Conservation (phyloP, 1,139 yeast species). For the Nakaseomyces delphensis region DNA sequence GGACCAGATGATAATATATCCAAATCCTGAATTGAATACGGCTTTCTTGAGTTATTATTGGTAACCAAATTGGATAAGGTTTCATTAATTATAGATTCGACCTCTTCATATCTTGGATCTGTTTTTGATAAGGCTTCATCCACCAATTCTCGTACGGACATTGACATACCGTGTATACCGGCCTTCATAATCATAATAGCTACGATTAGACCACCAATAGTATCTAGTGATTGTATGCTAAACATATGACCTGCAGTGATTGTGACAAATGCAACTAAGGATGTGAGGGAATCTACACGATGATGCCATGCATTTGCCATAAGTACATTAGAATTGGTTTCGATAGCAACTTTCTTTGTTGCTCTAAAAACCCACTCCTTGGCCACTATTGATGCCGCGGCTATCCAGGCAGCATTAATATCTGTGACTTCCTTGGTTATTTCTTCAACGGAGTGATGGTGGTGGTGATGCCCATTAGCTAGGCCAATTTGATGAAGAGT, state of each 20-base stretch:
- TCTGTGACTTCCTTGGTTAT: slow-evolving; percentile 47
- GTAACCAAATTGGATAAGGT: slow-evolving; percentile 31
- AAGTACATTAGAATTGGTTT: slow-evolving; percentile 75
- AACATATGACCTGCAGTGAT: slow-evolving; percentile 78
- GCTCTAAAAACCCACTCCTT: slow-evolving; percentile 81
- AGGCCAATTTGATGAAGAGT: slow-evolving; percentile 27
- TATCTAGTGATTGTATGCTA: slow-evolving; percentile 74
- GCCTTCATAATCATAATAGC: slow-evolving; percentile 74
- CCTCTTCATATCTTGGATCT: slow-evolving; percentile 36
- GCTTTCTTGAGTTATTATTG: slow-evolving; percentile 33
- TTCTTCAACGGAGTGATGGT: slow-evolving; percentile 31
- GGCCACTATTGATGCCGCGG: slow-evolving; percentile 73
- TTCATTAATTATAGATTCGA: slow-evolving; percentile 35
- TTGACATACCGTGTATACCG: slow-evolving; percentile 64
- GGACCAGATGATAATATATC: slow-evolving; percentile 67
- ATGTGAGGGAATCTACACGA: slow-evolving; percentile 85
- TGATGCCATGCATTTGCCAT: slow-evolving; percentile 99
- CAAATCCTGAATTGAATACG: slow-evolving; percentile 40
- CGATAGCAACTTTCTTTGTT: slow-evolving; percentile 71
- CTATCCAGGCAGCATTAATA: slow-evolving; percentile 93
- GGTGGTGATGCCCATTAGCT: slow-evolving; percentile 31
- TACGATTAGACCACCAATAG: slow-evolving; percentile 83
- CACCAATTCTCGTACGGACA: slow-evolving; percentile 64
- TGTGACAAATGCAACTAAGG: slow-evolving; percentile 83
- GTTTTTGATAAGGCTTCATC: slow-evolving; percentile 44